Evolutionary conservation across 2,329 filamentous ascomycete genomes (phyloP).

Genomic region (Nemania sp.): DNA sequence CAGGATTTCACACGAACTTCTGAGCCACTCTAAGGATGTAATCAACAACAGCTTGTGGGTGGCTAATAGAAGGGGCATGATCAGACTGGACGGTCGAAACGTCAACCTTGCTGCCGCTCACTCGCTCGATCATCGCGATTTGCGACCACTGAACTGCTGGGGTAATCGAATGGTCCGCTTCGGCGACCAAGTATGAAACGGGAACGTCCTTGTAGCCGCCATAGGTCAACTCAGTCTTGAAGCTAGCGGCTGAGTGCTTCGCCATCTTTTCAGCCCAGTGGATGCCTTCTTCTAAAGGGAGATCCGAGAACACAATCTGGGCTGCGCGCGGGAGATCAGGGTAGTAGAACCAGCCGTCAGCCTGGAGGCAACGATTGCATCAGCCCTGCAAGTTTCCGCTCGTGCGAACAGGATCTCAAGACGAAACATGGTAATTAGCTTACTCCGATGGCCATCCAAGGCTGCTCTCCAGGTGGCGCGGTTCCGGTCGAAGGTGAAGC

Average conservation of each 20-base stretch:
- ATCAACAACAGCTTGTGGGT: constrained; percentile 32
- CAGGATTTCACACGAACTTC: not conserved
- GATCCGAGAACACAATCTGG: constrained; percentile 30
- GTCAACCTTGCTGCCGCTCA: constrained; percentile 42
- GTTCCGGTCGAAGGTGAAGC: not conserved
- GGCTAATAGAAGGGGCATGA: constrained; percentile 38
- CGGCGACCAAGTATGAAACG: constrained; percentile 43
- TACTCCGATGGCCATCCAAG: constrained; percentile 5
- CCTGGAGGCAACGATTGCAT: constrained; percentile 15
- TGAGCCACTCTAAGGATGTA: constrained; percentile 18
- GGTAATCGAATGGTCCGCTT: constrained; percentile 39
- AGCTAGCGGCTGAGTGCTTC: constrained; percentile 41
- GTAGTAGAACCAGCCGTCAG: constrained; percentile 35
- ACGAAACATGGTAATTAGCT: not conserved
- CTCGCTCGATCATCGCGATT: constrained; percentile 43
- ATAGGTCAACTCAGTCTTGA: constrained; percentile 40
- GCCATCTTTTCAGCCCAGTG: constrained; percentile 8
- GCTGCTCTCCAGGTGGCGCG: not conserved
- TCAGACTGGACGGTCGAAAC: constrained; percentile 40
- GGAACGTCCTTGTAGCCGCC: constrained; percentile 44
- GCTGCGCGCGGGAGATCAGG: constrained; percentile 23
- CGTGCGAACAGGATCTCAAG: not conserved
- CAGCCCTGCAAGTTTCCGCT: not conserved
- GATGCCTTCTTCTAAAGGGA: constrained; percentile 33
- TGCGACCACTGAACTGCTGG: constrained; percentile 36